Base-by-base conservation (phyloP, 768 basidiomycete species). In the Kwoniella sp. region DNA sequence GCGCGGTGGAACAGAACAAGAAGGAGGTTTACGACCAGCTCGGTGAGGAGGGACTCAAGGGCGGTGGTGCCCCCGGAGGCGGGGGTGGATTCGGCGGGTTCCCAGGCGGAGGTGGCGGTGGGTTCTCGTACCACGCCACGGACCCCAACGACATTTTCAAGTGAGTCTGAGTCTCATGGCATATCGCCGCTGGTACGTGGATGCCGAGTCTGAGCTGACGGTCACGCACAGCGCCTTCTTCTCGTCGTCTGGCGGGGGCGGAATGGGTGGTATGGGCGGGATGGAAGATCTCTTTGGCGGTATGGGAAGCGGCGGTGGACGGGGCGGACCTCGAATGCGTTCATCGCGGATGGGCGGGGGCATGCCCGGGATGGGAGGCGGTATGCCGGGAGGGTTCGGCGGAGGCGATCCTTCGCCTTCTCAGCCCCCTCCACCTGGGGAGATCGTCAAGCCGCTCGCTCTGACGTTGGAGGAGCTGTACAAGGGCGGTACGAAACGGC, bases 11-110 rank as follows among this genome's bases (percentile, higher is more conserved):
- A 7, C 44, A 69, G 70, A 68, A 76, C 59, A 76, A 76, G 59
- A 66, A 67, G 26, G 65, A 71, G 8, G 49, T 76, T 20, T 96
- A 91, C 60, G 92, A 95, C 73, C 89, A 95, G 62, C 85, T 91
- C 49, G 93, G 93, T 29, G 91, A 95, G 71, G 92, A 95, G 50
- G 92, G 93, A 1, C 80, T 96, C 61, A 96, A 96, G 71, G 81
- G 81, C 6, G 76, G 75, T 26, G 82, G 81, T 29, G 66, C 55
- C 3, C 52, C 46, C 12, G 73, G 69, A 2, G 74, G 58, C 10
- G 59, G 66, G 20, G 79, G 81, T 1, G 72, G 78, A 5, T 76
- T 78, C 14, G 78, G 78, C 58, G 67, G 71, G 33, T 74, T 75
- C 10, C 57, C 57, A 46, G 63, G 60, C 19, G 67, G 68, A 14